phyloP scores from a whole-genome alignment of 1,284 basidiomycete species.

The Malassezia psittaci region DNA sequence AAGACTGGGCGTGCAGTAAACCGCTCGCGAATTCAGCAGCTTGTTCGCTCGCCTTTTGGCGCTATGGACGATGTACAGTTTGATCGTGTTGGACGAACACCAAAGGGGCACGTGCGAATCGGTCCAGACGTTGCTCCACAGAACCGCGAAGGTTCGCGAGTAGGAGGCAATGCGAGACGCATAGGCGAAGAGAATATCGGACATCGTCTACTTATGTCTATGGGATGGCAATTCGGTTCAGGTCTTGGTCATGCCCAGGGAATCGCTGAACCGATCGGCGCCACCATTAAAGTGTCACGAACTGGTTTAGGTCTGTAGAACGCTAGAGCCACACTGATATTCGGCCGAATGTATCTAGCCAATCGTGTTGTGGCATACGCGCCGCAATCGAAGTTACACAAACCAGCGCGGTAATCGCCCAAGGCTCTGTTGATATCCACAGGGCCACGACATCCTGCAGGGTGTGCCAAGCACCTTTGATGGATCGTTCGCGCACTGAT shows the following conservation, averaged over 20 bases:
- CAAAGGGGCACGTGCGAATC: slow-evolving; percentile 16
- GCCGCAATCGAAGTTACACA: slow-evolving; percentile 6
- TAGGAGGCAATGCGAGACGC: slow-evolving; percentile 39
- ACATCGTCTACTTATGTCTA: slow-evolving; percentile 37
- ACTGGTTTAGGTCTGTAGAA: slow-evolving; percentile 32
- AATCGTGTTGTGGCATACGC: neutral
- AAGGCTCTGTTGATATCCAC: neutral
- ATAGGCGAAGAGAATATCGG: slow-evolving; percentile 45
- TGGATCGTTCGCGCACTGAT: neutral
- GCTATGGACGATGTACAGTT: slow-evolving; percentile 23
- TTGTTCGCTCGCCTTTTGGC: slow-evolving; percentile 25
- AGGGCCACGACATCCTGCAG: slow-evolving; percentile 2
- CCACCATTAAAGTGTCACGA: slow-evolving; percentile 38
- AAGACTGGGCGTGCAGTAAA: slow-evolving; percentile 25
- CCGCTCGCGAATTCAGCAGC: slow-evolving; percentile 22
- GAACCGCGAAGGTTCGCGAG: slow-evolving; percentile 40
- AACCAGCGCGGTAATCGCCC: neutral
- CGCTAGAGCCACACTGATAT: slow-evolving; percentile 1
- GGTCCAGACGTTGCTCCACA: slow-evolving; percentile 23
- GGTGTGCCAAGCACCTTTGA: neutral
- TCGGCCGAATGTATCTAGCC: neutral
- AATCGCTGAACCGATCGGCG: slow-evolving; percentile 36
- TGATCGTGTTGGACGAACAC: slow-evolving; percentile 20
- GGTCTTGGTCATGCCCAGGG: slow-evolving; percentile 39
- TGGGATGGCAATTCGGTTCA: slow-evolving; percentile 43